These are phyloP conservation scores for Trichoderma guizhouense DNA, from an alignment of 2,329 filamentous ascomycete genomes.

Conservation along the genomic window DNA sequence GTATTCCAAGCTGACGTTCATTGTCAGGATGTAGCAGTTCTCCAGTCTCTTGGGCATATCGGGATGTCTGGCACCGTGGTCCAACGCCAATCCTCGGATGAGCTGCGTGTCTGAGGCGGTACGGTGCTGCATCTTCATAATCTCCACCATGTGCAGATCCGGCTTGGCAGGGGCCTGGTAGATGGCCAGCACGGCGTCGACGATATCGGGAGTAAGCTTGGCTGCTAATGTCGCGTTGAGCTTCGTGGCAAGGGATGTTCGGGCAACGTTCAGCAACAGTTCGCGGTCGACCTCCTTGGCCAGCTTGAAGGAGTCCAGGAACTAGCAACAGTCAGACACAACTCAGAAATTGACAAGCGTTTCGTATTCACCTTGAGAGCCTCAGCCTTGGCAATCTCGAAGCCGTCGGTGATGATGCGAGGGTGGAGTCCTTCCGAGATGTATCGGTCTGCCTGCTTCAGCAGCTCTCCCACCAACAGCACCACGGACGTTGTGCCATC, in stretches of 20 bases:
- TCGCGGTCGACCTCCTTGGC: conserved; percentile 86
- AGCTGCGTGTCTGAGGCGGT: conserved; percentile 94
- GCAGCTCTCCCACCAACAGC: conserved; percentile 86
- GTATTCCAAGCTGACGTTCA: conserved; percentile 97
- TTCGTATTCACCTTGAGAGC: conserved; percentile 66
- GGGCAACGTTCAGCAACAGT: conserved; percentile 85
- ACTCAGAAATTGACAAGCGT: conserved; percentile 12
- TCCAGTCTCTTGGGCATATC: conserved; percentile 97
- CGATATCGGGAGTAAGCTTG: conserved; percentile 89
- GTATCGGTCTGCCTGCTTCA: conserved; percentile 96
- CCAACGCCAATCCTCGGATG: conserved; percentile 86
- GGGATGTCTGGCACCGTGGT: conserved; percentile 93
- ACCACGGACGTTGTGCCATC: conserved; percentile 98
- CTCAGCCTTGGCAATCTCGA: conserved; percentile 93
- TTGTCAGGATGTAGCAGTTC: conserved; percentile 89
- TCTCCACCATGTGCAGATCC: conserved; percentile 98
- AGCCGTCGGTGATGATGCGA: conserved; percentile 93
- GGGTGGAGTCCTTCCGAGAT: conserved; percentile 97
- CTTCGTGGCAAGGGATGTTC: conserved; percentile 93
- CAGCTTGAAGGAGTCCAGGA: conserved; percentile 92
- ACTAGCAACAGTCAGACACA: conserved; percentile 49
- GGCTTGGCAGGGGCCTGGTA: conserved; percentile 87
- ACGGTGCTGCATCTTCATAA: conserved; percentile 99
- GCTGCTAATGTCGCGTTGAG: conserved; percentile 84
- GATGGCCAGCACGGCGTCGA: conserved; percentile 93